Percentiles rank a stretch among this genome's conserved stretches.
Evolutionary conservation across 345 rosid genomes (phyloP).

Genomic region (Gossypium turneri): DNA sequence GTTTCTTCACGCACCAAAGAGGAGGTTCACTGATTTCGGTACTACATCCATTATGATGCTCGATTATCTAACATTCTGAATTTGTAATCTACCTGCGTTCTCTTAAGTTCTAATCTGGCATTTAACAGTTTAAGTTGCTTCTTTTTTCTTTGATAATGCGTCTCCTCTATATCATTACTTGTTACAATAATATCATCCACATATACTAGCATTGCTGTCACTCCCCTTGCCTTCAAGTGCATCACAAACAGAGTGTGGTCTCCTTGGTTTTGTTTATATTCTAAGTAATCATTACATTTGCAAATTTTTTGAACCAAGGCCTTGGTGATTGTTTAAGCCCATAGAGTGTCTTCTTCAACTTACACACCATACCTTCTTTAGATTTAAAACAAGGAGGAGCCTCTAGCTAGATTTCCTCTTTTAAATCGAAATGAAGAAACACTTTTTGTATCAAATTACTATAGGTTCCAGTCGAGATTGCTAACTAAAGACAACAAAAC

Average conservation of each 20-base stretch:
- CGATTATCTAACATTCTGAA: not conserved
- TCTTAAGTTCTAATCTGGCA: not conserved
- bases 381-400: not conserved
- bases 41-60: constrained; percentile 32
- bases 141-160: not conserved
- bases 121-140: not conserved
- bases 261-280: not conserved
- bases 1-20: constrained; percentile 94
- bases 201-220: not conserved
- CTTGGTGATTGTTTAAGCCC: not conserved
- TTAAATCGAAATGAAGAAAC: not conserved
- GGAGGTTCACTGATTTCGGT: constrained; percentile 81
- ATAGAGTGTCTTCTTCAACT: not conserved
- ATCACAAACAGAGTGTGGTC: not conserved
- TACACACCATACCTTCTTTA: not conserved
- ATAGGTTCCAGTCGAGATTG: not conserved
- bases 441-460: not conserved
- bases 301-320: not conserved
- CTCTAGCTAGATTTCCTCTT: not conserved
- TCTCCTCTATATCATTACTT: not conserved
- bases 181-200: not conserved
- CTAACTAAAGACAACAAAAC: not conserved
- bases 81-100: not conserved
- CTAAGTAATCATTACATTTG: not conserved
- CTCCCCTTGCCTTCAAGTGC: not conserved